Evolutionary conservation across 768 basidiomycete genomes (phyloP), one percentile per base, ranked within the genome.

Genomic region (Lactarius akahatsu): DNA sequence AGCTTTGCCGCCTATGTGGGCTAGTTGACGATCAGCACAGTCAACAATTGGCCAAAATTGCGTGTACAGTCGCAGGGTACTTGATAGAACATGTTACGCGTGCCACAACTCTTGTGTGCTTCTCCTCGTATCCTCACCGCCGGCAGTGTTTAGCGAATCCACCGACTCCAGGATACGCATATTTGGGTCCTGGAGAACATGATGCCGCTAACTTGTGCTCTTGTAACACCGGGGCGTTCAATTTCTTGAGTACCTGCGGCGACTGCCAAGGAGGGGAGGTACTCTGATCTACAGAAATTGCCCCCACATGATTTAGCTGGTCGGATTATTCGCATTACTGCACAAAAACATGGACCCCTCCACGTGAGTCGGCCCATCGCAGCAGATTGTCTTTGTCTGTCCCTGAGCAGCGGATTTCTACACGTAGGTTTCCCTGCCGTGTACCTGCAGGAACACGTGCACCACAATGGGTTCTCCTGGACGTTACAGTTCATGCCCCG

Each of bases 361-460:
- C 15, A 28, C 28, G 54, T 30, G 28, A 56, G 28, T 56, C 54
- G 54, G 28, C 43, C 54, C 2, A 28, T 7, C 32, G 32, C 41
- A 54, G n/a, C 6, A 8, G 11, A 15, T 28, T 55, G 20, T 52
- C 50, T 52, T 52, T n/a, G 13, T 15, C 38, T 15, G 38, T 1
- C 15, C 54, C 54, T 32, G 54, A 56, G 28, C 54, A 18, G 15
- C 28, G 28, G 16, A 30, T 56, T 15, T 28, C 3, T 6, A 10
- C 30, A 18, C 1, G 1, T 34, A 67, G 57, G 3, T 63, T 67
- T 32, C 66, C 61, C 18, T 45, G 54, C 6, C 40, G 61, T 18
- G 38, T 67, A 15, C 66, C 66, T 23, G 13, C 50, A 4, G 66
- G 66, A 52, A 67, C 61, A 23, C n/a, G 57, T 16, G 61, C 63